Evolutionary conservation across 73 alveolate species (phyloP), one percentile per base, ranked within the genome.

Genomic region (Paramecium pentaurelia): DNA sequence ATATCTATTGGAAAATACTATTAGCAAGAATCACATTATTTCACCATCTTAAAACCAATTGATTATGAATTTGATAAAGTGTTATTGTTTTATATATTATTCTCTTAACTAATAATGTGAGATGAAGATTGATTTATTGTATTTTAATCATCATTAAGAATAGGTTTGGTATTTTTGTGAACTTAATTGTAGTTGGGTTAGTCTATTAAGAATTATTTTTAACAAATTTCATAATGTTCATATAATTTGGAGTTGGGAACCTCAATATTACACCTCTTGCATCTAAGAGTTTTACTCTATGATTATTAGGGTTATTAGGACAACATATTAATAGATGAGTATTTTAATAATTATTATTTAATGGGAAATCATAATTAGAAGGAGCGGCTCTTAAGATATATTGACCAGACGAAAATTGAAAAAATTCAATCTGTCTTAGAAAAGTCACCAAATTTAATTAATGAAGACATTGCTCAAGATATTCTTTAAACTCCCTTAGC

Each of bases 401-500:
- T 54, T 4, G 70, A 54, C 20, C 3, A 54, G 36, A 5, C 5
- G 1, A 54, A 18, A 18, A 54, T 22, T 6, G 88, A 75, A 80
- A 27, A 42, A 30, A 37, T 75, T 37, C 11, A 10, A 12, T 14
- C 14, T 8, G 2, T 75, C 30, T 10, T 22, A 36, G 8, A 34
- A 18, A 80, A 16, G 1, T 45, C 14, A 2, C 91, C 91, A 30
- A 18, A 80, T 40, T 22, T 80, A 28, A 60, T 80, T 3, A 49
- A 40, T 80, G 71, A 42, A 80, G 91, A 80, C 49, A 2, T 80
- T 3, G 38, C 58, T 10, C 0, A 30, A 14, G 91, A 42, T 14
- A 42, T 80, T 8, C 25, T 12, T 0, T 42, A 27, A 38, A 89
- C 94, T 42, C 92, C 94, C 2, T 27, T 89, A 22, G 86, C 94